Evolutionary conservation across 2,329 filamentous ascomycete species (phyloP).

Genomic region (Colletotrichum graminicola): DNA sequence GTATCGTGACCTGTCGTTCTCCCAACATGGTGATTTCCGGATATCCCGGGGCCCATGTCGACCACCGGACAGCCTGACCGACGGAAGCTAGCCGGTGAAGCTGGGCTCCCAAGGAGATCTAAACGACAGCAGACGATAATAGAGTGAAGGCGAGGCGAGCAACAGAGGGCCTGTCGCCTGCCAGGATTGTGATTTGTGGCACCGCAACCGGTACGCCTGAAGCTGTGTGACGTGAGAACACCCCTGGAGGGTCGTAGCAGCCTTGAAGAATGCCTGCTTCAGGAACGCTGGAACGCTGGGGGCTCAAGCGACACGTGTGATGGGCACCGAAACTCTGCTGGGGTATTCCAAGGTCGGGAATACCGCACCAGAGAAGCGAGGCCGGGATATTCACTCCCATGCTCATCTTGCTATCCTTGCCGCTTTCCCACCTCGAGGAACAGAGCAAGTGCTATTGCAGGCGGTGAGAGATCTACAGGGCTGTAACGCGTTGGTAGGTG

Average conservation of each 20-base stretch:
- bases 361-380: not conserved
- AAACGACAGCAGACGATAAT: constrained; percentile 11
- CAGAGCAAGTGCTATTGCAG: constrained; percentile 12
- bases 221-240: constrained; percentile 25
- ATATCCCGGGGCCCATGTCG: constrained; percentile 18
- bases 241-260: constrained; percentile 11
- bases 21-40: constrained; percentile 3
- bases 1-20: not conserved
- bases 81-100: not conserved
- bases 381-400: constrained; percentile 14
- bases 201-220: constrained; percentile 3
- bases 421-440: not conserved
- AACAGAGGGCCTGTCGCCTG: not conserved
- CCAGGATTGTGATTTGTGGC: constrained; percentile 1
- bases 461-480: constrained; percentile 40
- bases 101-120: not conserved
- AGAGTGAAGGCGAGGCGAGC: constrained; percentile 1
- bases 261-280: constrained; percentile 30
- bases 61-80: not conserved
- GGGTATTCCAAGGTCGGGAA: constrained; percentile 5
- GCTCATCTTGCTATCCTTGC: constrained; percentile 17
- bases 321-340: not conserved
- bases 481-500: constrained; percentile 33
- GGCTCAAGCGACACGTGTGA: constrained; percentile 1
- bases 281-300: not conserved